These are phyloP conservation scores for Leucaena leucocephala DNA, from an alignment of 306 rosid genomes.

Conservation along the genomic window DNA sequence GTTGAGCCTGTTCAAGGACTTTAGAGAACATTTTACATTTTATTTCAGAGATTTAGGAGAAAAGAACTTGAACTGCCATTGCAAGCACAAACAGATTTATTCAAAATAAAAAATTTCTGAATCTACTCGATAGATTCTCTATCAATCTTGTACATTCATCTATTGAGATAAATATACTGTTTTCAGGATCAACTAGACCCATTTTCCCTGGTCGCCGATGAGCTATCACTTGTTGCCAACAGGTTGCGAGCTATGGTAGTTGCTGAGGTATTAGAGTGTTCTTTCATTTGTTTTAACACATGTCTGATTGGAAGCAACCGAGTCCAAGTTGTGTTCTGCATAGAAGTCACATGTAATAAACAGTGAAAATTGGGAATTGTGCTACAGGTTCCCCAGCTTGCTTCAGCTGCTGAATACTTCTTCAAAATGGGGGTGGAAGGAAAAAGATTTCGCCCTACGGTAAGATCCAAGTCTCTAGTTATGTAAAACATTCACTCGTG, in stretches of 20 bases:
- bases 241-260: slow-evolving; percentile 79
- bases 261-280: slow-evolving; percentile 64
- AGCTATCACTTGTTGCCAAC: slow-evolving; percentile 73
- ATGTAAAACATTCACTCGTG: neutral
- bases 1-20: neutral
- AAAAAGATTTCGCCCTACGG: slow-evolving; percentile 96
- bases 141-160: slow-evolving; percentile 1
- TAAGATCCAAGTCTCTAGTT: slow-evolving; percentile 37
- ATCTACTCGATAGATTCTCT: neutral
- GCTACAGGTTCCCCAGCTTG: slow-evolving; percentile 93
- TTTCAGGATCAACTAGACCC: slow-evolving; percentile 86
- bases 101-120: neutral
- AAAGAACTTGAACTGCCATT: neutral
- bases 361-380: slow-evolving; percentile 32
- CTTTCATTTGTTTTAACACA: slow-evolving; percentile 15
- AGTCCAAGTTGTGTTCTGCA: slow-evolving; percentile 1
- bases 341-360: neutral
- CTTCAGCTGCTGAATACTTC: slow-evolving; percentile 91
- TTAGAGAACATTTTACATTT: neutral
- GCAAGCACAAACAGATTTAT: neutral
- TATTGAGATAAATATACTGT: slow-evolving; percentile 18
- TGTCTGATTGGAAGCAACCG: slow-evolving; percentile 24
- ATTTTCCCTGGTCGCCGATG: slow-evolving; percentile 90
- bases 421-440: slow-evolving; percentile 97
- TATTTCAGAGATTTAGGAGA: neutral